Conservation (phyloP, 495 filamentous ascomycete species). For the Penicillium herquei region DNA sequence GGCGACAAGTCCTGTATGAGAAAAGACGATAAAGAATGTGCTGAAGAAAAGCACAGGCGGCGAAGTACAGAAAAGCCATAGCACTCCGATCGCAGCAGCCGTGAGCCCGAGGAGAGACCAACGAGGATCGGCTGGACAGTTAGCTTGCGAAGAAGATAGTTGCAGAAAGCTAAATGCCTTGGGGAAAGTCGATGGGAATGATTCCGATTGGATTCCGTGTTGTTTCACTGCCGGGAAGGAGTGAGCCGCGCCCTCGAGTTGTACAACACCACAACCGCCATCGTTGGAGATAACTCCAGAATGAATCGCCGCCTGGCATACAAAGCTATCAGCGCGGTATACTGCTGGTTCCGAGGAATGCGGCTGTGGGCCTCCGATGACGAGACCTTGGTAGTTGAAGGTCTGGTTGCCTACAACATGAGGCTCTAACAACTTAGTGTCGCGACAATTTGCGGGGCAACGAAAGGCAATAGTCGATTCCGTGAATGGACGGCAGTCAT, state of each 20-base stretch:
- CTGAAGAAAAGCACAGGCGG: constrained; percentile 69
- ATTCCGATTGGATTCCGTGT: constrained; percentile 65
- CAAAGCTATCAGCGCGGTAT: constrained; percentile 81
- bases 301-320: constrained; percentile 80
- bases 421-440: constrained; percentile 64
- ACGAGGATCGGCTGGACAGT: constrained; percentile 57
- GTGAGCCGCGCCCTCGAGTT: constrained; percentile 64
- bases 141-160: constrained; percentile 35
- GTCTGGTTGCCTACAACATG: constrained; percentile 72
- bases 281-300: constrained; percentile 66
- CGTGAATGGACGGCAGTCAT: constrained; percentile 77
- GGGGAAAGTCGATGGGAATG: constrained; percentile 76
- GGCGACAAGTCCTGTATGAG: constrained; percentile 74
- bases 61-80: constrained; percentile 69
- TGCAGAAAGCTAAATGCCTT: constrained; percentile 67
- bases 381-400: constrained; percentile 65
- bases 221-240: constrained; percentile 57
- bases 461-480: constrained; percentile 68
- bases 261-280: constrained; percentile 76
- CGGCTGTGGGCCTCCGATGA: constrained; percentile 69
- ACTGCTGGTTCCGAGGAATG: constrained; percentile 38
- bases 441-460: constrained; percentile 74
- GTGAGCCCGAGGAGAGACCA: constrained; percentile 77
- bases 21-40: constrained; percentile 70
- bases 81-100: constrained; percentile 58